These are phyloP conservation scores for Colletotrichum cereale DNA, from an alignment of 2,329 filamentous ascomycete genomes.

Conservation along the genomic window DNA sequence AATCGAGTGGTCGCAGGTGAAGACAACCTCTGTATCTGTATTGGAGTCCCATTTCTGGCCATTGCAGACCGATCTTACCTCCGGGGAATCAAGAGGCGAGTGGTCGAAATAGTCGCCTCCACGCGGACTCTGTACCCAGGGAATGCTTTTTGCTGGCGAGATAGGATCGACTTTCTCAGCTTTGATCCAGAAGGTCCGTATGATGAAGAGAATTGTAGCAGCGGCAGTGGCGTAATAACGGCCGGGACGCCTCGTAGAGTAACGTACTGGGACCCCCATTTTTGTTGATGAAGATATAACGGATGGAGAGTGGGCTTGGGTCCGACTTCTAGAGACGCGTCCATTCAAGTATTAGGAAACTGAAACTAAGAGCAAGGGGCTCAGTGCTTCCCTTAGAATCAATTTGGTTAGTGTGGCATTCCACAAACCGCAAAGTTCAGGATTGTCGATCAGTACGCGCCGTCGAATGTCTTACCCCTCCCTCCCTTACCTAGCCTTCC, in stretches of 20 bases:
- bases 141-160: neutral
- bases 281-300: neutral
- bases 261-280: neutral
- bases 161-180: neutral
- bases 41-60: conserved; percentile 44
- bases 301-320: neutral
- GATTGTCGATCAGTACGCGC: neutral
- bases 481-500: neutral
- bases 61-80: conserved; percentile 42
- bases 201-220: neutral
- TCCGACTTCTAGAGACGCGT: neutral
- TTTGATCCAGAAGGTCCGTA: neutral
- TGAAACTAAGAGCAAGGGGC: neutral
- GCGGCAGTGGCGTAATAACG: neutral
- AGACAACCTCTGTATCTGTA: conserved; percentile 46
- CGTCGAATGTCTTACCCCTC: neutral
- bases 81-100: conserved; percentile 41
- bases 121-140: neutral
- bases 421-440: neutral
- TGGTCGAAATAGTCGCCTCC: conserved; percentile 19
- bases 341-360: neutral
- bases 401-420: neutral
- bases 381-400: neutral
- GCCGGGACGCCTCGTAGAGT: neutral
- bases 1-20: conserved; percentile 54